Conservation (phyloP, 202 grass and related monocot genomes). For the Carex sylvatica region DNA sequence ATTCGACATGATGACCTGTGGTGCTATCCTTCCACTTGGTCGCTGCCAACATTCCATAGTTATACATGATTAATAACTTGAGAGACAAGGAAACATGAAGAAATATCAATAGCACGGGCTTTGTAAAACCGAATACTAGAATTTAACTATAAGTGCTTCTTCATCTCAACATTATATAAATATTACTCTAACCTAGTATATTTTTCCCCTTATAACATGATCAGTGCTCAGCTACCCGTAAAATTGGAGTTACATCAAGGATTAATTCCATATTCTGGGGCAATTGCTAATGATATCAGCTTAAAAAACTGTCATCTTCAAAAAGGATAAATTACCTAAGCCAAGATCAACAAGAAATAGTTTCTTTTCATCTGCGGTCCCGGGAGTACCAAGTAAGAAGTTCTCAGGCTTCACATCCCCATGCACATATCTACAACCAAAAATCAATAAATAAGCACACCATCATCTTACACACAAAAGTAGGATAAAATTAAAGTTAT, state of each 20-base stretch:
- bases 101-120: neutral
- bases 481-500: neutral
- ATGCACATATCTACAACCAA: conserved; percentile 72
- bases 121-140: neutral
- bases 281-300: no score
- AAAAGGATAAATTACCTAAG: conserved; percentile 49
- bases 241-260: conserved; percentile 22
- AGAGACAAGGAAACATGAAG: neutral
- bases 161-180: neutral
- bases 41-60: conserved; percentile 51
- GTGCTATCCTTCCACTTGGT: conserved; percentile 83
- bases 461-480: conserved; percentile 9
- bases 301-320: conserved; percentile 16
- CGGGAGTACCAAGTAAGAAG: conserved; percentile 90
- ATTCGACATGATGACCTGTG: conserved; percentile 69
- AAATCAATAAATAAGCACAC: neutral
- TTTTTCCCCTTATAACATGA: neutral
- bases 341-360: conserved; percentile 99
- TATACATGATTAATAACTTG: conserved; percentile 28
- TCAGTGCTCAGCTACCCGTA: neutral
- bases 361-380: conserved; percentile 86
- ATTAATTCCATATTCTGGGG: conserved; percentile 6
- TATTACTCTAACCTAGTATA: neutral
- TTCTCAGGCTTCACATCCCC: conserved; percentile 99
- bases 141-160: neutral